These are phyloP conservation scores for Eimeria maxima DNA, from an alignment of 169 alveolate species.

Conservation along the genomic window DNA sequence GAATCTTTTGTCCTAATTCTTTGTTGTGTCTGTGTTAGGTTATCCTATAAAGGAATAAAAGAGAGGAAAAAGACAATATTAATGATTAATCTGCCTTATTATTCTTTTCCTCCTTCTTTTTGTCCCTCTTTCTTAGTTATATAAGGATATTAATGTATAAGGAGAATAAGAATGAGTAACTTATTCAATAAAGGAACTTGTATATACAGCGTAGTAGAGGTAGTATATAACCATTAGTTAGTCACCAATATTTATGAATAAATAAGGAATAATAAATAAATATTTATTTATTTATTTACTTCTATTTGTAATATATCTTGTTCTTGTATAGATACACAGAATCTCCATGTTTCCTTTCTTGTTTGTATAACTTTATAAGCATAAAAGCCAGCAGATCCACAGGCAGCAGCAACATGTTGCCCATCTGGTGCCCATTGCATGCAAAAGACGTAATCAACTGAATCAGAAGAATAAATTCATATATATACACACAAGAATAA, in stretches of 20 bases:
- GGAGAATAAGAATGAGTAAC: no score
- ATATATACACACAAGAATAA: not conserved
- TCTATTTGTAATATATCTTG: not conserved
- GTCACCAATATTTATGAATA: not conserved
- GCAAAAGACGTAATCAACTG: slow-evolving; percentile 14
- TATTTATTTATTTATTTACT: not conserved
- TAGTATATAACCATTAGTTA: no score
- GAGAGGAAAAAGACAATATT: not conserved
- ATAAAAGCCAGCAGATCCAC: slow-evolving; percentile 4
- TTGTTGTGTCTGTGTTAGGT: not conserved
- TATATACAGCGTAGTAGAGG: no score
- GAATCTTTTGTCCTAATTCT: not conserved
- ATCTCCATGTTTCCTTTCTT: slow-evolving; percentile 11
- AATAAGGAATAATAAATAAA: no score
- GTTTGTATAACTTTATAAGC: not conserved
- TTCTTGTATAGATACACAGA: not conserved
- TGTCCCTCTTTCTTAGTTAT: no score
- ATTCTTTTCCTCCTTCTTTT: not conserved
- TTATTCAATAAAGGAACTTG: no score
- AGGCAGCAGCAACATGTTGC: slow-evolving; percentile 3
- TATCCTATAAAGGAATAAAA: not conserved
- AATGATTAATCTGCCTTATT: not conserved
- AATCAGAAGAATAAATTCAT: not conserved
- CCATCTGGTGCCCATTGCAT: slow-evolving; percentile 28
- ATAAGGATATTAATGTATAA: no score